These are phyloP conservation scores for Panicum virgatum DNA, from an alignment of 202 grass and related monocot genomes.

Conservation along the genomic window DNA sequence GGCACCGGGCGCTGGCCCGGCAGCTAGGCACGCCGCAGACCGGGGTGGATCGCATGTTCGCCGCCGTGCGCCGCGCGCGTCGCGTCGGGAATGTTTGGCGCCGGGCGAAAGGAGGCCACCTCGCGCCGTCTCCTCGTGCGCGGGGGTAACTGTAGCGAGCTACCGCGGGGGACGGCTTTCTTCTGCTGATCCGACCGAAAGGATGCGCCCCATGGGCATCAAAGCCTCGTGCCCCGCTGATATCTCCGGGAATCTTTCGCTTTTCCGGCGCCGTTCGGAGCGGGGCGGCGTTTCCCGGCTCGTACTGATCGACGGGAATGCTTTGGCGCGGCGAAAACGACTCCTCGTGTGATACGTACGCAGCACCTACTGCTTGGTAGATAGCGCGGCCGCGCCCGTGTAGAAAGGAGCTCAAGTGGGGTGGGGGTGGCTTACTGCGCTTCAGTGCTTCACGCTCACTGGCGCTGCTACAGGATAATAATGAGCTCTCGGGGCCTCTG, in stretches of 20 bases:
- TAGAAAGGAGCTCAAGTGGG: background rate
- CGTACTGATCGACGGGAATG: background rate
- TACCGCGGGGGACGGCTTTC: background rate
- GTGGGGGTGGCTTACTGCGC: background rate
- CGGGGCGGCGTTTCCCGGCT: conserved; percentile 17
- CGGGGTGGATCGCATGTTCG: conserved; percentile 34
- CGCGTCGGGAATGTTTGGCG: conserved; percentile 40
- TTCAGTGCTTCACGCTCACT: background rate
- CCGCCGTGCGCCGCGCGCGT: background rate
- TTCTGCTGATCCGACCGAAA: conserved; percentile 37
- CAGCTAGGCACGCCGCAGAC: background rate
- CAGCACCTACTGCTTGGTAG: conserved; percentile 25
- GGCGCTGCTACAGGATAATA: too few relatives aligned
- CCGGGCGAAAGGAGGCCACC: conserved; percentile 3
- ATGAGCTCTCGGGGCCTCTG: too few relatives aligned
- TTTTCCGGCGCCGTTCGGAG: conserved; percentile 25
- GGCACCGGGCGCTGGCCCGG: background rate
- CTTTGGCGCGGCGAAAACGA: conserved; percentile 37
- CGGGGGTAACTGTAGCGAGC: background rate
- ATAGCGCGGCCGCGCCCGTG: background rate
- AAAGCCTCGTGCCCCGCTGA: conserved; percentile 32
- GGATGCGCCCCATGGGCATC: background rate
- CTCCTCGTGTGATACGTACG: conserved; percentile 41
- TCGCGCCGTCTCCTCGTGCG: background rate
- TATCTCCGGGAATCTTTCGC: conserved; percentile 48